Evolutionary conservation across 352 stramenopile species (phyloP), one percentile per base, ranked within the genome.

Genomic region (Pythium sukuiense): DNA sequence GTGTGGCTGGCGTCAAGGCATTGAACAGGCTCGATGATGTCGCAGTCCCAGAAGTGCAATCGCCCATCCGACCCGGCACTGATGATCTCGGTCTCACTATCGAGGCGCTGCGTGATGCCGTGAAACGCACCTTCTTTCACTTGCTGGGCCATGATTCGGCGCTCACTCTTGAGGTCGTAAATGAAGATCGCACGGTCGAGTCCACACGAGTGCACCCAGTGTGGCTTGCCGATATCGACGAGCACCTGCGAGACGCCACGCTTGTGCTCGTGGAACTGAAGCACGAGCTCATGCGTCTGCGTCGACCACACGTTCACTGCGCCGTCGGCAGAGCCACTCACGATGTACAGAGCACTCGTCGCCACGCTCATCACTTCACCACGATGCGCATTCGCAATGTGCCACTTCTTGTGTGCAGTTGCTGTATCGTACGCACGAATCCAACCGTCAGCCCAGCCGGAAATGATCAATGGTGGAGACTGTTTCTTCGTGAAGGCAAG

Each of bases 251-350:
- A 80, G 26, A 97, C 91, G 39, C 67, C 77, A 27, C 87, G 85
- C 69, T 90, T 89, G 76, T 98, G 92, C 54, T 98, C 89, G 55
- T 92, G 84, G 61, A 98, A 98, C 72, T 95, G 84, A 11, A 97
- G 75, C 55, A 97, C 86, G 14, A 98, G 78, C 72, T 97, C 87
- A 12, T 89, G 77, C 6, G 84, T 97, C 20, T 81, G 74, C 12
- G 88, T 72, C 1, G 81, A 89, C 93, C 93, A 98, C 57, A 98
- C 74, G 61, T 84, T 90, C n/a, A 98, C 88, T 0, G 78, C 87
- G 43, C 93, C 92, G 53, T 97, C 92, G 29, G 72, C 81, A 6
- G 87, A 77, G 8, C 87, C 89, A 56, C 85, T 96, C 5, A 97
- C 84, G 18, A 96, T 75, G 60, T 93, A 96, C 12, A 77, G 67